Conservation (phyloP, 1,139 yeast species). For the Magnusiomyces paraingens region DNA sequence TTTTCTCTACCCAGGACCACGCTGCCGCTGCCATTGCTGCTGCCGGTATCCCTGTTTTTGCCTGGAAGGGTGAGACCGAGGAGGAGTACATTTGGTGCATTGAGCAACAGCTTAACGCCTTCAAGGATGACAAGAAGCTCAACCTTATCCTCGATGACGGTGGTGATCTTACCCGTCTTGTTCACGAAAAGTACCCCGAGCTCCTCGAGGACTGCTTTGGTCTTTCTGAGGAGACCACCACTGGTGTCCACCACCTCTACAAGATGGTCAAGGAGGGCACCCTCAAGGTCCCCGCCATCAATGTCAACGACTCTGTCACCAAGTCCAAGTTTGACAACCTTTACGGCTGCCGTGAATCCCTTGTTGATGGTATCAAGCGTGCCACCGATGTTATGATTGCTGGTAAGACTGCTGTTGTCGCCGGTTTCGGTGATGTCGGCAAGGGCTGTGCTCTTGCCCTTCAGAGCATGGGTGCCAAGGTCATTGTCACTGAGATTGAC, state of each 20-base stretch:
- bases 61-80: conserved; percentile 99
- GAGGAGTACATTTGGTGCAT: conserved; percentile 99
- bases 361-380: conserved; percentile 98
- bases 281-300: conserved; percentile 98
- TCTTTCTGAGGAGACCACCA: conserved; percentile 98
- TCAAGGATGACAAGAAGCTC: conserved; percentile 94
- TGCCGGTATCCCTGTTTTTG: conserved; percentile 98
- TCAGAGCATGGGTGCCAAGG: conserved; percentile 99
- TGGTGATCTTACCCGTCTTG: conserved; percentile 97
- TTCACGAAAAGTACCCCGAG: conserved; percentile 98
- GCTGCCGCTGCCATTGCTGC: conserved; percentile 99
- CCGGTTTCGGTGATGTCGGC: conserved; percentile 99
- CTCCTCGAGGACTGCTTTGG: conserved; percentile 94
- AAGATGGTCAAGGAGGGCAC: conserved; percentile 85
- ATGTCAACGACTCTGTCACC: conserved; percentile 98
- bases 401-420: conserved; percentile 98
- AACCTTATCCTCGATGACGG: conserved; percentile 99
- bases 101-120: conserved; percentile 97
- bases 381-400: conserved; percentile 99
- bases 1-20: conserved; percentile 98
- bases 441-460: conserved; percentile 99
- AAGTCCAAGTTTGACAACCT: conserved; percentile 99
- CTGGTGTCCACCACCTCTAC: conserved; percentile 99
- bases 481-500: conserved; percentile 93
- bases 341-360: conserved; percentile 99